Evolutionary conservation across 768 basidiomycete species (phyloP).

Genomic region (Crepidotus variabilis): DNA sequence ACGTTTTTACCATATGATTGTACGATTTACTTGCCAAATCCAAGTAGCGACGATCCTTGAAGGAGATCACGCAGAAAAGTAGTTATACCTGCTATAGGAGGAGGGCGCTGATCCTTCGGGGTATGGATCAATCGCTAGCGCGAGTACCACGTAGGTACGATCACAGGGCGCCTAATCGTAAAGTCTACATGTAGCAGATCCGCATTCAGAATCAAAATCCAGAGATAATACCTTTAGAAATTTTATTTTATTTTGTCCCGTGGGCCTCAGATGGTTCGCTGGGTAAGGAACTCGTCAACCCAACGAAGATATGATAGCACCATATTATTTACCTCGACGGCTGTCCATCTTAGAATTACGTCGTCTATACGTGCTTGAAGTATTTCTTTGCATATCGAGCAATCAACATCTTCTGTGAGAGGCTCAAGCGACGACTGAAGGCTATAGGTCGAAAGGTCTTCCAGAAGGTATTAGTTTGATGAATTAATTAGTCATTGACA

Average conservation of each 20-base stretch:
- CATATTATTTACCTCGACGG: conserved; percentile 19
- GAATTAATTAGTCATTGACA: neutral
- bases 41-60: neutral
- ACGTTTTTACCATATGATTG: neutral
- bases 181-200: neutral
- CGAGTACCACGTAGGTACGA: neutral
- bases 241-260: neutral
- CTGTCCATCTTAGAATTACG: conserved; percentile 21
- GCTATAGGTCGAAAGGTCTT: conserved; percentile 19
- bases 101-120: neutral
- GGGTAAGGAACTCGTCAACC: too few species aligned
- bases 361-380: conserved; percentile 19
- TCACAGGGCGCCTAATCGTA: neutral
- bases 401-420: conserved; percentile 18
- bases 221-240: neutral
- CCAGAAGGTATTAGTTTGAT: neutral
- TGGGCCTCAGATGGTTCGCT: too few species aligned
- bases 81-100: neutral
- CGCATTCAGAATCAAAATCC: neutral
- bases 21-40: neutral
- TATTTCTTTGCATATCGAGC: conserved; percentile 16
- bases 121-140: neutral
- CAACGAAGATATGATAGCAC: too few species aligned
- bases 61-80: neutral
- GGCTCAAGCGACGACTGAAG: conserved; percentile 18